These are phyloP conservation scores for Alternaria rosae DNA, from an alignment of 2,329 filamentous ascomycete genomes.

Conservation along the genomic window DNA sequence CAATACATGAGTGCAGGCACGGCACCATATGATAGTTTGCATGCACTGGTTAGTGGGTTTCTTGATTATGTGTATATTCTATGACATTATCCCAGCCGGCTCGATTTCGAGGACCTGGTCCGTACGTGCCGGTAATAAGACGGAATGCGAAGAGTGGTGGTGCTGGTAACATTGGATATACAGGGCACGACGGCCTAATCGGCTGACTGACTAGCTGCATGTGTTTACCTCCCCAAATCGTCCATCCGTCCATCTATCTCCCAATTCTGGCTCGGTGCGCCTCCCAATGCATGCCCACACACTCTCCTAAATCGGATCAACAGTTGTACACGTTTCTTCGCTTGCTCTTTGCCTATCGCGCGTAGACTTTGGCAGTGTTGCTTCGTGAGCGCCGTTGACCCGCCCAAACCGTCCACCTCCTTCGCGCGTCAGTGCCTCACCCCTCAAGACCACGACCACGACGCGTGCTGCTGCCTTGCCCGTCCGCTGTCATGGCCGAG, in stretches of 20 bases:
- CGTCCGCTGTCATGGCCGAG: conserved; percentile 39
- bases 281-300: conserved; percentile 37
- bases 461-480: conserved; percentile 24
- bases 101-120: not conserved
- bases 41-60: not conserved
- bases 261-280: conserved; percentile 20
- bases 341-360: conserved; percentile 29
- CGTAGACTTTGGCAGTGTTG: conserved; percentile 46
- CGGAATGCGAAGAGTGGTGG: conserved; percentile 42
- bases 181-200: conserved; percentile 44
- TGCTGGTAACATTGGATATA: conserved; percentile 43
- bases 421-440: conserved; percentile 45
- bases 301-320: conserved; percentile 30
- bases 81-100: not conserved
- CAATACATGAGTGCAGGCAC: conserved; percentile 1
- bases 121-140: not conserved
- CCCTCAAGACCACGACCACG: conserved; percentile 30
- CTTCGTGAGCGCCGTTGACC: conserved; percentile 30
- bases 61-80: not conserved
- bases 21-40: not conserved
- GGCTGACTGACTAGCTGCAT: conserved; percentile 46
- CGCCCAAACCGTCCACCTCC: conserved; percentile 33
- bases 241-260: conserved; percentile 38
- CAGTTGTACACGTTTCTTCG: conserved; percentile 18
- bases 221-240: conserved; percentile 45